Base-by-base conservation (phyloP, 495 filamentous ascomycete genomes). In the Chaetomium tenue region DNA sequence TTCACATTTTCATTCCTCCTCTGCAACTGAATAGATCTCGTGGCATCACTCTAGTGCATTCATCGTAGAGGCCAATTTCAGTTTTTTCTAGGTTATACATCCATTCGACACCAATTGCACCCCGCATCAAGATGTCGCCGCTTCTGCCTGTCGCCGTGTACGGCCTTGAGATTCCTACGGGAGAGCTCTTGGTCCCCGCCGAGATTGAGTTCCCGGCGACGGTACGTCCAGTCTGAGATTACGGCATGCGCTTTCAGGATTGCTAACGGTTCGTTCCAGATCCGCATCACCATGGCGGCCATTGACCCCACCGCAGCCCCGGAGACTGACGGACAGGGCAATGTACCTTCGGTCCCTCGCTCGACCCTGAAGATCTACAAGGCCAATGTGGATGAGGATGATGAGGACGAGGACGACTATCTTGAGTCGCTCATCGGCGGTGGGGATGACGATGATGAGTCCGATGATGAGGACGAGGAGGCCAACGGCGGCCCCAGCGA, bases 211-310 rank as follows among this genome's bases (percentile, higher is more conserved):
- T 89, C 72, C 88, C 89, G 67, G 90, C 90, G 52, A 89, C 89
- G 75, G 92, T 97, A 77, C 81, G 92, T 88, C 25, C 56, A 61
- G 23, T 44, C 64, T 46, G 59, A 15, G 64, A 22, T 46, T 56
- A 13, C 26, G 8, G 22, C 11, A 20, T 23, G 7, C 18, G 25
- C 18, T 25, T 39, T 5, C 28, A 52, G 16, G 26, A 2, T 63
- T 68, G 28, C 65, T 66, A 52, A 68, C 48, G 16, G 20, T n/a
- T 53, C 7, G 2, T 39, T 20, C 16, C 69, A 97, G 93, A 92
- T 96, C 80, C 92, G 91, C 70, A 89, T 99, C 68, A 97, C 91
- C 71, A 99, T 99, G 94, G 94, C 95, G 70, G 94, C 94, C 70
- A 88, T 99, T 70, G 93, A 99, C 75, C 94, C 94, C 40, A 89